Evolutionary conservation across 2,329 filamentous ascomycete genomes (phyloP), one percentile per base, ranked within the genome.

Genomic region (Venturia asperata): DNA sequence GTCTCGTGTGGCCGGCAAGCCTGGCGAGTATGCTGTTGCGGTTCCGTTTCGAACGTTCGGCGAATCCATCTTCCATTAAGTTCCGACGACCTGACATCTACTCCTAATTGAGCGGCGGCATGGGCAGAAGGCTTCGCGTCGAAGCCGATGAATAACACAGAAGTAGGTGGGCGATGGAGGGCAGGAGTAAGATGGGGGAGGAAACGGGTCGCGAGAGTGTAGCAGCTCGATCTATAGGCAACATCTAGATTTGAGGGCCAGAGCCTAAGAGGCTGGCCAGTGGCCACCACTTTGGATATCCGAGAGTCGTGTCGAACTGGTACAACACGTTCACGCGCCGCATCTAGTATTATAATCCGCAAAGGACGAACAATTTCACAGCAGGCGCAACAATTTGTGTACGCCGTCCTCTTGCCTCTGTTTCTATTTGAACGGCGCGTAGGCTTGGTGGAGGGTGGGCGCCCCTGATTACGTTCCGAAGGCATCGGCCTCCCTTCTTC

Each of bases 21-120:
- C 62, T 41, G 58, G 62, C 71, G 49, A 55, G 17, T 30, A 55
- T 34, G 49, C 27, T 27, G 24, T 24, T 37, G 52, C 27, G 27
- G 27, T 37, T 37, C 27, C 17, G 52, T 58, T 58, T 58, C 21
- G 47, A 52, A 52, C 24, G 47, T 24, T 52, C 47, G 47, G 47
- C 21, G 52, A 37, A 37, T 58, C 27, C 52, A 58, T 58, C 10
- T 34, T 37, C 17, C 30, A 17, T 58, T n/a, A 37, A 58, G 27
- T 55, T 19, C 49, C 11, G 49, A 55, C 11, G 49, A 55, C 30
- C 49, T 55, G 49, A 55, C 49, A 52, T 27, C n/a, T n/a, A n/a
- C n/a, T n/a, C n/a, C n/a, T 27, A 52, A 13, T 52, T 34, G 30
- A 47, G 45, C 45, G 45, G 21, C 45, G 27, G n/a, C 49, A 58